phyloP scores from a whole-genome alignment of 1,139 yeast species.

The Suzukiozyma palmioleophila region DNA sequence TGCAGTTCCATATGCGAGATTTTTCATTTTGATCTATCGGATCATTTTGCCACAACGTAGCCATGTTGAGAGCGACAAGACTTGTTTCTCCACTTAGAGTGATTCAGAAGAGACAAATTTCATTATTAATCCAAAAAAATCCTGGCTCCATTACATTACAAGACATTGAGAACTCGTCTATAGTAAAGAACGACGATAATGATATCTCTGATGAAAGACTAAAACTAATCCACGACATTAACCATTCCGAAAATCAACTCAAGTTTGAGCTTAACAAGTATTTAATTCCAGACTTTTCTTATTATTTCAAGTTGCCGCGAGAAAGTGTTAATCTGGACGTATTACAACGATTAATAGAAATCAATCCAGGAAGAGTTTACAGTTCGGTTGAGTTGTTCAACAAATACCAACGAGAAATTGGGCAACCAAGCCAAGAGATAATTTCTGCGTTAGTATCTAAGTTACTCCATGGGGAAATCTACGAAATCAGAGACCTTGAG shows the following conservation, averaged over 20 bases:
- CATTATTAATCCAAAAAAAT: not conserved
- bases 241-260: conserved; percentile 8
- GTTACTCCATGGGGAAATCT: conserved; percentile 19
- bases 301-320: conserved; percentile 18
- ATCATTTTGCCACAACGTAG: not conserved
- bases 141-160: not conserved
- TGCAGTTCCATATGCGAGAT: not conserved
- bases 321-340: conserved; percentile 9
- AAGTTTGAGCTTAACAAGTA: conserved; percentile 9
- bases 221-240: conserved; percentile 7
- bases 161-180: not conserved
- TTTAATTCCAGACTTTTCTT: conserved; percentile 27
- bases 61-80: not conserved
- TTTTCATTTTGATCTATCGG: not conserved
- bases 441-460: conserved; percentile 17
- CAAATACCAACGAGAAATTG: conserved; percentile 15
- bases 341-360: conserved; percentile 22
- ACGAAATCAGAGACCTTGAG: conserved; percentile 9
- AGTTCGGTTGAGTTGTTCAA: conserved; percentile 30
- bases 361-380: conserved; percentile 41
- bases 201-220: not conserved
- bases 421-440: conserved; percentile 10
- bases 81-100: not conserved
- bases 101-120: not conserved
- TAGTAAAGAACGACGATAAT: not conserved